phyloP scores from a whole-genome alignment of 805 yeast genomes.

The Danielia reshetovae region DNA sequence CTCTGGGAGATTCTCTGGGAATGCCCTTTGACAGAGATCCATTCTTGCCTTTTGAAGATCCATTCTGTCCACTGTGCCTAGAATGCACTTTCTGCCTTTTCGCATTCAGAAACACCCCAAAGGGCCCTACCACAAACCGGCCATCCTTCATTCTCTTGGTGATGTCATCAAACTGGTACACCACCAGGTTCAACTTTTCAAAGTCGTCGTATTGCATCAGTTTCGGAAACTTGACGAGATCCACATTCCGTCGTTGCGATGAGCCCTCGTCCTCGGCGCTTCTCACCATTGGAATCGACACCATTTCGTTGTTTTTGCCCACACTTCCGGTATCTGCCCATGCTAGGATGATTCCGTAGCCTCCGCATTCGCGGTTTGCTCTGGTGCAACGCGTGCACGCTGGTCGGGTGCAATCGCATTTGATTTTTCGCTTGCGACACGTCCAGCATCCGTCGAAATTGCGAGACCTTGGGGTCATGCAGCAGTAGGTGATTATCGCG shows the following conservation, averaged over 20 bases:
- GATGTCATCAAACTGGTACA: conserved; percentile 31
- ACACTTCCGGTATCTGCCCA: conserved; percentile 43
- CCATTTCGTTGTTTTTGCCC: conserved; percentile 14
- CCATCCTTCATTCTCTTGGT: background rate
- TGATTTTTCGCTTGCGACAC: conserved; percentile 49
- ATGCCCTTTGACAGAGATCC: background rate
- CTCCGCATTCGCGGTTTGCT: conserved; percentile 44
- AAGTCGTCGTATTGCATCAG: conserved; percentile 33
- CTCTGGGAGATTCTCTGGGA: background rate
- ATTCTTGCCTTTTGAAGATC: background rate
- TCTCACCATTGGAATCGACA: conserved; percentile 15
- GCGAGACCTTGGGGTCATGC: conserved; percentile 21
- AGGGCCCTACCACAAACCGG: conserved; percentile 21
- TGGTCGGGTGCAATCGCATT: conserved; percentile 49
- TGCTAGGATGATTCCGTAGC: conserved; percentile 46
- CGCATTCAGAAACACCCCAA: conserved; percentile 2
- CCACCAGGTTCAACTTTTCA: conserved; percentile 32
- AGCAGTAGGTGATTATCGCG: no score
- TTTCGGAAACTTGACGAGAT: conserved; percentile 38
- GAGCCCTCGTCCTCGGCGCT: conserved; percentile 19
- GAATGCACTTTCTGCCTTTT: background rate
- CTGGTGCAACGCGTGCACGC: conserved; percentile 44
- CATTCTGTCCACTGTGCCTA: background rate
- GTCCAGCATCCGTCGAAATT: conserved; percentile 55
- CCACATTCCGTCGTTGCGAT: conserved; percentile 44